Base-by-base conservation (phyloP, 306 rosid genomes). In the Luffa acutangula region DNA sequence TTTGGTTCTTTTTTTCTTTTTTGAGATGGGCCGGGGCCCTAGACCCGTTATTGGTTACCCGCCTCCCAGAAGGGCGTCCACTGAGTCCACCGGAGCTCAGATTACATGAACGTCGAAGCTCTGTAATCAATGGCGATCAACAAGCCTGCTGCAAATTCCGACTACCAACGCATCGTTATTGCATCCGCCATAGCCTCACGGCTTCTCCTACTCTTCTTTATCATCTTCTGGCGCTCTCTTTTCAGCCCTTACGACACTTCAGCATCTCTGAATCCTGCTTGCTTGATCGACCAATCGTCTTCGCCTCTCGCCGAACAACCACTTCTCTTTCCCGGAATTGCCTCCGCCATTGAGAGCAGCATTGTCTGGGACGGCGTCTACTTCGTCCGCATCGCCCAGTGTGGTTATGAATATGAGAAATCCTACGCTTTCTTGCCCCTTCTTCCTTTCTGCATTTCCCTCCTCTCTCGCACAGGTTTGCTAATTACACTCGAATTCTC, bases 321-420 rank as follows among this genome's bases (percentile, higher is more conserved):
- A 2, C 33, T 81, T 76, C 86, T 83, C 2, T 82, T 82, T 25
- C 90, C 90, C 21, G 6, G 63, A 3, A 18, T 85, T 49, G 85
- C 84, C 42, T 89, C 91, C 53, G 82, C 91, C 37, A 83, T 95
- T 81, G 88, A 91, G 78, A 81, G 85, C 86, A 88, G 85, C 85
- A 79, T 93, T 48, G 97, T 95, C 18, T 95, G 98, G 97, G 98
- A 95, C 80, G 88, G 96, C 37, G 97, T 91, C 34, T 85, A 80
- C 93, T 95, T 79, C 17, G 65, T 93, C 73, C 97, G 96, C 75
- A 81, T 45, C 76, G 90, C 96, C 0, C 87, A 92, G 37, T 95
- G 98, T 78, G 94, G 97, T 45, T 95, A 95, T 71, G 98, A 95
- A 80, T 95, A 95, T 77, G 98, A 95, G 85, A 97, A 95, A 63